Base-by-base conservation (phyloP, 805 yeast species). In the Jamesozyma gamospora region DNA sequence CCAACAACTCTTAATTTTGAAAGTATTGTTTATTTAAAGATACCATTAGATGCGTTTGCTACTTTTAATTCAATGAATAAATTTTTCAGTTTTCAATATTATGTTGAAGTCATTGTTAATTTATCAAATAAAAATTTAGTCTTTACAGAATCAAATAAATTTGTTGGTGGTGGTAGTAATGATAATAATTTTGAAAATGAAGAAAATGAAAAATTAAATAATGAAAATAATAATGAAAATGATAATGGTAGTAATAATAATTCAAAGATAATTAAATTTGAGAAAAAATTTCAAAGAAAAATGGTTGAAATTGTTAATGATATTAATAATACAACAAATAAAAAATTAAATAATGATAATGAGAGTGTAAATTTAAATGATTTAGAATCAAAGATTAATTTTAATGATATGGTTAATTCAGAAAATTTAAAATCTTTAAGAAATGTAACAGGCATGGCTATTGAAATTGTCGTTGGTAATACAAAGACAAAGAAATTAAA, bases 41-140 rank as follows among this genome's bases (percentile, higher is more conserved):
- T 87, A 0, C 96, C 96, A 0, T 74, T 82, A 0, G 95, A 87
- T 50, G 78, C 83, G 0, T 85, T 87, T 55, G 94, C 95, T 1
- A 83, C 95, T 0, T 82, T 85, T 12, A 69, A 74, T 14, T 82
- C 82, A 1, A 74, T 83, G 37, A 48, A 48, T 34, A 49, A 47
- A 16, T 62, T 79, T 35, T 85, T 86, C 8, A 71, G 86, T 3
- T 87, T 87, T 58, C 90, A 83, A 53, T 87, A 88, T 56, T 83
- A 81, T 53, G 64, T 87, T 13, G 96, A 87, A 56, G 87, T 82
- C 3, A 69, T 85, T 41, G 75, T 83, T n/a, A 87, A 87, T 52
- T 62, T 88, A 32, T 77, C 88, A 2, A 84, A 81, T 17, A 77
- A 73, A 43, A 69, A 66, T 43, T 49, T 58, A 8, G 60, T 67